Percentiles rank a stretch among this genome's conserved stretches.
phyloP scores from a whole-genome alignment of 1,139 yeast species.

The Lizanozyma gosingica region DNA sequence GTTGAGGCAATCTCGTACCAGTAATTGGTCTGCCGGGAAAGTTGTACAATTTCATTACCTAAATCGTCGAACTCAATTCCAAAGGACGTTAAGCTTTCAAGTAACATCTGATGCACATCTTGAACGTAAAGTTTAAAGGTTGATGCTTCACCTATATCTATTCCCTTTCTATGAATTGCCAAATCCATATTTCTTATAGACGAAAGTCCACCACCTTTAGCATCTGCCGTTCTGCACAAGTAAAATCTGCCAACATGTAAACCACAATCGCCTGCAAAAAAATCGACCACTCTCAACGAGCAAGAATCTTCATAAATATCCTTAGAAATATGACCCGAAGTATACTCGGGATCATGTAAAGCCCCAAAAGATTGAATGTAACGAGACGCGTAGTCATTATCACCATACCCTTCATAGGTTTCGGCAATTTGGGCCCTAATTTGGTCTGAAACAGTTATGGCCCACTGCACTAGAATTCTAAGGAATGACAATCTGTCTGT shows the following conservation, averaged over 20 bases:
- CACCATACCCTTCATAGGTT: constrained; percentile 1
- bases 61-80: constrained; percentile 29
- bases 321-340: constrained; percentile 21
- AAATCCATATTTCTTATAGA: constrained; percentile 26
- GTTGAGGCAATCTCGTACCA: constrained; percentile 35
- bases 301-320: constrained; percentile 32
- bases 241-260: constrained; percentile 34
- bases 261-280: constrained; percentile 35
- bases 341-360: constrained; percentile 9
- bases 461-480: constrained; percentile 30
- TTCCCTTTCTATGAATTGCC: constrained; percentile 11
- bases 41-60: constrained; percentile 18
- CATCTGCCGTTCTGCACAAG: constrained; percentile 30
- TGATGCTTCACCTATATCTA: constrained; percentile 15
- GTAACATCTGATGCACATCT: constrained; percentile 28
- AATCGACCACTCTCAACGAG: constrained; percentile 28
- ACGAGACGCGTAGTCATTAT: neutral
- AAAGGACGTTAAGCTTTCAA: constrained; percentile 16
- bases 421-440: constrained; percentile 18
- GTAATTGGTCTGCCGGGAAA: constrained; percentile 4
- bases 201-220: constrained; percentile 28
- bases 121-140: constrained; percentile 34
- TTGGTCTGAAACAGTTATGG: constrained; percentile 23
- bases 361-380: constrained; percentile 2
- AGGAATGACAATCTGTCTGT: constrained; percentile 26